Evolutionary conservation across 2,329 filamentous ascomycete genomes (phyloP).

Genomic region (Hypoxylon sp.): DNA sequence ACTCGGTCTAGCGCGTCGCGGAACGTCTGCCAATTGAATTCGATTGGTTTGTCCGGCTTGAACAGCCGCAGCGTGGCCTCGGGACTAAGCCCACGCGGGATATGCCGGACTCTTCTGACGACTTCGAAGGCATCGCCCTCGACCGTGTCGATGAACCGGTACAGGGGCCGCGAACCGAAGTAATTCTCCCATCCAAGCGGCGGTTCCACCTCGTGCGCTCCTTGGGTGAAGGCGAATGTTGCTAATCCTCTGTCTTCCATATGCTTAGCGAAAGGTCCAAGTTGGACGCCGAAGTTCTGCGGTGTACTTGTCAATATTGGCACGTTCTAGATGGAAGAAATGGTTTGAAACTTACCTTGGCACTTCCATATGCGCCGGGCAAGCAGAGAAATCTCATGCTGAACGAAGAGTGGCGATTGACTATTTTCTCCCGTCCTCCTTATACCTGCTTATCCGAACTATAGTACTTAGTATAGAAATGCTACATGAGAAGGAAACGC

Average conservation of each 20-base stretch:
- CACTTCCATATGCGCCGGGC: conserved; percentile 43
- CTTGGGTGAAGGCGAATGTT: conserved; percentile 41
- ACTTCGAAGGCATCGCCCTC: conserved; percentile 41
- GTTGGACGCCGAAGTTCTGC: conserved; percentile 43
- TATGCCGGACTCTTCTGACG: conserved; percentile 38
- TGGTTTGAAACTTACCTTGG: conserved; percentile 34
- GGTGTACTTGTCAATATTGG: conserved; percentile 9
- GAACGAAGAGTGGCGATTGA: conserved; percentile 1
- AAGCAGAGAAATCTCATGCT: conserved; percentile 46
- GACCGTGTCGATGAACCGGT: conserved; percentile 37
- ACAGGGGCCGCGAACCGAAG: conserved; percentile 43
- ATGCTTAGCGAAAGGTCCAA: conserved; percentile 41
- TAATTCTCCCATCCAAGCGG: conserved; percentile 44
- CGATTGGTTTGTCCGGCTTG: conserved; percentile 12
- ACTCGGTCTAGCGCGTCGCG: conserved; percentile 52
- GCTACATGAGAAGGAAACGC: conserved; percentile 6
- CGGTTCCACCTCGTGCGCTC: conserved; percentile 40
- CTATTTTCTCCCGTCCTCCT: conserved; percentile 4
- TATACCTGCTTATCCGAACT: conserved; percentile 6
- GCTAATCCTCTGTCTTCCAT: conserved; percentile 41
- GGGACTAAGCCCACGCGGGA: conserved; percentile 37
- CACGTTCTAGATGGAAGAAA: no score
- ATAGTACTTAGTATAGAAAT: conserved; percentile 4
- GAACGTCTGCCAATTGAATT: conserved; percentile 26
- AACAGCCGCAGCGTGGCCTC: conserved; percentile 42